Conservation (phyloP, 345 rosid genomes). For the Erodium maritimum region DNA sequence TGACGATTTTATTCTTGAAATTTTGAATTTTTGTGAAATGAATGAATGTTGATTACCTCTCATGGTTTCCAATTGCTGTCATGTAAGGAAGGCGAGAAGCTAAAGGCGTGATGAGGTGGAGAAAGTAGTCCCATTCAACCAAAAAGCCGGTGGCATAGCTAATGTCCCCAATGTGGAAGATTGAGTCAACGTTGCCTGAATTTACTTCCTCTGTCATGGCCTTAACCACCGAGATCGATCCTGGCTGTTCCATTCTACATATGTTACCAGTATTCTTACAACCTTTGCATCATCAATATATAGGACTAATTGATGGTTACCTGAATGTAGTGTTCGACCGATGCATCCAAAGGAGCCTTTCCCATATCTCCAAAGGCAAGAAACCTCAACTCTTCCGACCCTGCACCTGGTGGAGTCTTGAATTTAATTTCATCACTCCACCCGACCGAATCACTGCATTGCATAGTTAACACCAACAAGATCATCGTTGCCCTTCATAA, state of each 20-base stretch:
- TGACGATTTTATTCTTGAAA: no score
- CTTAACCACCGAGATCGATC: constrained; percentile 42
- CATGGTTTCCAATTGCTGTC: constrained; percentile 73
- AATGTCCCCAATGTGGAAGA: constrained; percentile 73
- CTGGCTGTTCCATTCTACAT: constrained; percentile 27
- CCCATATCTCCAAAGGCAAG: constrained; percentile 67
- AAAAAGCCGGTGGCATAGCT: constrained; percentile 69
- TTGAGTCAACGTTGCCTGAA: constrained; percentile 34
- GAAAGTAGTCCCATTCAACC: constrained; percentile 70
- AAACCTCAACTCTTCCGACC: constrained; percentile 40
- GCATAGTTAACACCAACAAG: background rate
- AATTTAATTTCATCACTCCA: constrained; percentile 48
- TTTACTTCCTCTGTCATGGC: constrained; percentile 33
- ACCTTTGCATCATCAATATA: background rate
- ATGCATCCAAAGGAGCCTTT: constrained; percentile 53
- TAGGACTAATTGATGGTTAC: constrained; percentile 9
- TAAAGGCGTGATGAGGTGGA: constrained; percentile 37
- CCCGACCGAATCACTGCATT: constrained; percentile 36
- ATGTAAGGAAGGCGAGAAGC: constrained; percentile 58
- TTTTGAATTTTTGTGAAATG: no score
- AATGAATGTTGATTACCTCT: no score
- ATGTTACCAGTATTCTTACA: background rate
- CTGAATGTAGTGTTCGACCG: constrained; percentile 57
- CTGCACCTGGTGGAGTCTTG: constrained; percentile 47
- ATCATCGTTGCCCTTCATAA: no score